phyloP scores from a whole-genome alignment of 306 rosid species.

The Glycine latifolia region DNA sequence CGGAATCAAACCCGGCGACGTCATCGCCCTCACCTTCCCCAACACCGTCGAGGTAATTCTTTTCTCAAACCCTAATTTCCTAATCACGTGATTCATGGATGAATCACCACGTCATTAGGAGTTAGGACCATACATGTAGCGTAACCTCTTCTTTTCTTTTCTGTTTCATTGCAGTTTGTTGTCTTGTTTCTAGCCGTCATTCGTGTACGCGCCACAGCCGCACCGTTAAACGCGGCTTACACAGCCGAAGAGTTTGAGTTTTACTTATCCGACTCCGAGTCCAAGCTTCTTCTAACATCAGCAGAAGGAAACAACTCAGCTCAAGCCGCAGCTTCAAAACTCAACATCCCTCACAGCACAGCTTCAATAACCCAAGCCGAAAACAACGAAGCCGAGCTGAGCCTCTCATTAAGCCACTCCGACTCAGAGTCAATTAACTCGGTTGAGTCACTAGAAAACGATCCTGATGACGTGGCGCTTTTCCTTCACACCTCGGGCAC shows the following conservation, averaged over 20 bases:
- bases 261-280: conserved; percentile 77
- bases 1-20: conserved; percentile 72
- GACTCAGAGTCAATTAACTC: conserved; percentile 32
- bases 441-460: conserved; percentile 45
- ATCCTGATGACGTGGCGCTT: conserved; percentile 76
- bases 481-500: conserved; percentile 99
- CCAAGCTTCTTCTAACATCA: conserved; percentile 76
- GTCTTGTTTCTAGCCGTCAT: conserved; percentile 82
- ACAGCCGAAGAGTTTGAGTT: conserved; percentile 90
- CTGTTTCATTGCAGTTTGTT: conserved; percentile 55
- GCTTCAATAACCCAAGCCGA: conserved; percentile 52
- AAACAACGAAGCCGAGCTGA: conserved; percentile 37
- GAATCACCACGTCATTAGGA: too few species aligned
- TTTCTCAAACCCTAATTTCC: not conserved
- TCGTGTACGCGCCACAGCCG: conserved; percentile 84
- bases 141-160: not conserved
- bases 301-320: conserved; percentile 61
- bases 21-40: conserved; percentile 86
- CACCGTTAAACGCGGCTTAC: conserved; percentile 86
- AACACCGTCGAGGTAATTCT: conserved; percentile 73
- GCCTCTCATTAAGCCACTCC: conserved; percentile 38
- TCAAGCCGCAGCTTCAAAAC: conserved; percentile 67
- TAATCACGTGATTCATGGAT: too few species aligned
- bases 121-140: too few species aligned
- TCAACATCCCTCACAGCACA: conserved; percentile 59